Evolutionary conservation across 2,329 filamentous ascomycete genomes (phyloP), one percentile per base, ranked within the genome.

Genomic region (Penicillium sp.): DNA sequence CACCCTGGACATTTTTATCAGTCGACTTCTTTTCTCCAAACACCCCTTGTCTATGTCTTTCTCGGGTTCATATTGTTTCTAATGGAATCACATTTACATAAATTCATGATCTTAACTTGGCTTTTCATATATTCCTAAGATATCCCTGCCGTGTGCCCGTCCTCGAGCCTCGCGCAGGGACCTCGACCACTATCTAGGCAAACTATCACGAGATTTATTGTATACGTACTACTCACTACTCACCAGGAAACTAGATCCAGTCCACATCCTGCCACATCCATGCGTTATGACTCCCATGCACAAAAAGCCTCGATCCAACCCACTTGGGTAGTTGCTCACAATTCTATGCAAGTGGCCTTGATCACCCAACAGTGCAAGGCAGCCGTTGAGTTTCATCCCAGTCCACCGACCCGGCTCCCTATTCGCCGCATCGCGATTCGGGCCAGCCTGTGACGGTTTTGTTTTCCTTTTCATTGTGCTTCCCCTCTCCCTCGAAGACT

Each of bases 1-100:
- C 19, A 29, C 29, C 35, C 38, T 42, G 53, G 39, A 27, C 47
- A 47, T 59, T 48, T 47, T 57, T 59, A 48, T 42, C 36, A 61
- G 61, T 56, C 45, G 29, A 51, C 57, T 52, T 52, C n/a, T 54
- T 38, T 59, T 60, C 43, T 55, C 27, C 41, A n/a, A 38, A 36
- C 38, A 38, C 44, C 45, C 43, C 19, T 49, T 61, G 60, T 62
- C 51, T 51, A 61, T 57, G 54, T 63, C 45, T 62, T 63, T 61
- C 49, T 53, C 58, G 62, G 62, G 59, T 64, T 48, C 54, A 66
- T 65, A 64, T 67, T 65, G 53, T 65, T 53, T 65, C 52, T 61
- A 66, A 65, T 66, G 63, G 53, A 64, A 59, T 55, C 58, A 51
- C 59, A 48, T 57, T 60, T 57, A 55, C 59, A 57, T 62, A 51